These are phyloP conservation scores for Meredithiella fracta DNA, from an alignment of 2,329 filamentous ascomycete species.

Conservation along the genomic window DNA sequence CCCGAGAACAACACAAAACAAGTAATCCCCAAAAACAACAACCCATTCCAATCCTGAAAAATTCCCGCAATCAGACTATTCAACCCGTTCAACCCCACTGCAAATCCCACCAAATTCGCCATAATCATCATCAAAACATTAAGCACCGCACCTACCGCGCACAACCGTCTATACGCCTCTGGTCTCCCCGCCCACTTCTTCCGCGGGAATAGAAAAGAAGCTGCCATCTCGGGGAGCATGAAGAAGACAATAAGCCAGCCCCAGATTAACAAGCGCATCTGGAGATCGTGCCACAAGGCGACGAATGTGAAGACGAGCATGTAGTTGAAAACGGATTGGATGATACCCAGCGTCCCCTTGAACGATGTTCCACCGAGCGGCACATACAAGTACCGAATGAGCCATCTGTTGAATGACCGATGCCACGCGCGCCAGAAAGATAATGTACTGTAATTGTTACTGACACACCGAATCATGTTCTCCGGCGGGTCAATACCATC, in stretches of 20 bases:
- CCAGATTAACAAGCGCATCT: conserved; percentile 80
- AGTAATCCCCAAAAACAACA: conserved; percentile 55
- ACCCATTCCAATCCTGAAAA: conserved; percentile 54
- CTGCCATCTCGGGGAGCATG: conserved; percentile 74
- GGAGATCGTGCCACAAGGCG: conserved; percentile 94
- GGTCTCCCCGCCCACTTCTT: conserved; percentile 53
- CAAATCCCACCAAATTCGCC: conserved; percentile 90
- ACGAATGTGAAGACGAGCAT: conserved; percentile 88
- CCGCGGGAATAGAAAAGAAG: conserved; percentile 53
- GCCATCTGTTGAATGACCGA: conserved; percentile 85
- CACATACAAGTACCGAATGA: conserved; percentile 83
- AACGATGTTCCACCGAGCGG: conserved; percentile 62
- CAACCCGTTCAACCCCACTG: conserved; percentile 76
- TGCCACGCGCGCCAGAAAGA: conserved; percentile 97
- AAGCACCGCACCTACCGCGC: conserved; percentile 60
- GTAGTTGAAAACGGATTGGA: conserved; percentile 55
- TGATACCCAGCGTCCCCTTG: conserved; percentile 28
- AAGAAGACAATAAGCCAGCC: conserved; percentile 93
- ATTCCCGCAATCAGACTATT: conserved; percentile 61
- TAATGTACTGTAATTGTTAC: conserved; percentile 78
- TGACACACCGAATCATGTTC: conserved; percentile 96
- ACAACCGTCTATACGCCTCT: conserved; percentile 61
- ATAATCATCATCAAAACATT: conserved; percentile 93
- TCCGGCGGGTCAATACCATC: conserved; percentile 91
- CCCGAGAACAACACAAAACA: conserved; percentile 67